Evolutionary conservation across 768 basidiomycete genomes (phyloP), one percentile per base, ranked within the genome.

Genomic region (Boletus barrowsii): DNA sequence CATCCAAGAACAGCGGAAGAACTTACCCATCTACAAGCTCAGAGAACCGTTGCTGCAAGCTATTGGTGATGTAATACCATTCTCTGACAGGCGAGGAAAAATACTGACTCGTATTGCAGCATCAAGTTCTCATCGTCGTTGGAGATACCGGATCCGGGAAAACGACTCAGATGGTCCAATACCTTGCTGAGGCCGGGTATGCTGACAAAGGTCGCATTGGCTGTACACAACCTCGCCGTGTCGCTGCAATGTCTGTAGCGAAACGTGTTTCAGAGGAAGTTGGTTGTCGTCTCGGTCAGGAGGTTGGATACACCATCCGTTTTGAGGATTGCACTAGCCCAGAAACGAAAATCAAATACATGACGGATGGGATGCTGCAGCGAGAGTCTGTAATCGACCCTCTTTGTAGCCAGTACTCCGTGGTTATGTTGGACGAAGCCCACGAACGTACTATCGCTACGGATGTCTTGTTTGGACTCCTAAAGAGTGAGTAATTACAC

Each of bases 341-440:
- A 4, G 97, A 99, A 73, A 98, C 97, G 4, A 86, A 90, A 66
- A 99, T 99, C 81, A 99, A 98, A 73, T 99, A 97, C 81, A 98
- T 99, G 97, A 99, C 97, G 65, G 97, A 98, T 67, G 97, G 97
- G 76, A 98, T 99, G 93, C 80, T 99, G 24, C 92, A 98, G 66
- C 84, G 97, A 73, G 97, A 99, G 77, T 93, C 89, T 59, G 76
- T 99, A 49, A 90, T 98, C 66, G 97, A 99, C 66, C 96, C 96
- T 6, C 85, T 97, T 56, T 87, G 93, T 68, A 90, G 86, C 56
- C 82, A 85, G 44, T 99, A 99, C 69, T 93, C 92, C 3, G 93
- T 98, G 50, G 77, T 99, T 72, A 99, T 99, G 90, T 79, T 99
- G 69, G 97, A 99, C 68, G 97, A 99, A 74, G 97, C 97, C 11